phyloP scores from a whole-genome alignment of 768 basidiomycete species.

The Zangia roseola region DNA sequence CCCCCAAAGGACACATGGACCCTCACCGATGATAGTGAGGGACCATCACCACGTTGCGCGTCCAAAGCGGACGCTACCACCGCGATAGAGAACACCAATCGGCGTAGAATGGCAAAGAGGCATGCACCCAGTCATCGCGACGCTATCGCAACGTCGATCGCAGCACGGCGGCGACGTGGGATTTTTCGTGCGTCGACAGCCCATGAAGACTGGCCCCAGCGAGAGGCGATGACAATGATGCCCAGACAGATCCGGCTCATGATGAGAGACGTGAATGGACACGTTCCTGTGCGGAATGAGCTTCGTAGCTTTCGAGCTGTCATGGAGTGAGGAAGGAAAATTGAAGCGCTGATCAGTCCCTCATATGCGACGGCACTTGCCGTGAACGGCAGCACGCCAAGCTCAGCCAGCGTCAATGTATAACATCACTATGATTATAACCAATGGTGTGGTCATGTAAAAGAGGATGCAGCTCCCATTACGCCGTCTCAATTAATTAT shows the following conservation, averaged over 20 bases:
- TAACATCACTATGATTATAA: too few relatives aligned
- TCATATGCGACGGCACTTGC: too few relatives aligned
- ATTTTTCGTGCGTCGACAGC: conserved; percentile 19
- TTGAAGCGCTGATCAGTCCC: too few relatives aligned
- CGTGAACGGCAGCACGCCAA: too few relatives aligned
- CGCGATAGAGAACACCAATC: conserved; percentile 9
- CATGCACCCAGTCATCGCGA: conserved; percentile 16
- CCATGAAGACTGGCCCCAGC: conserved; percentile 16
- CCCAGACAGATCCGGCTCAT: conserved; percentile 30
- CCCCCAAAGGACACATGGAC: too few relatives aligned
- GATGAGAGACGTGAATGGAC: conserved; percentile 11
- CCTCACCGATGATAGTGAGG: too few relatives aligned
- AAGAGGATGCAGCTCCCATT: too few relatives aligned
- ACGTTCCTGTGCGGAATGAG: conserved; percentile 16
- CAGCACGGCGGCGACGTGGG: not conserved
- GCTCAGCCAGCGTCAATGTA: too few relatives aligned
- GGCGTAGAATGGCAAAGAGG: not conserved
- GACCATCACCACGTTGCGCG: not conserved
- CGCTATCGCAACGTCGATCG: conserved; percentile 12
- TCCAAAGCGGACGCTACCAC: conserved; percentile 1
- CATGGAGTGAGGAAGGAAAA: conserved; percentile 1
- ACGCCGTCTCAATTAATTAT: too few relatives aligned
- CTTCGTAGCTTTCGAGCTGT: conserved; percentile 18
- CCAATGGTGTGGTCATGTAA: too few relatives aligned
- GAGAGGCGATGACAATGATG: conserved; percentile 17